phyloP scores from a whole-genome alignment of 2,329 filamentous ascomycete genomes.

The Rhynchosporium secalis region DNA sequence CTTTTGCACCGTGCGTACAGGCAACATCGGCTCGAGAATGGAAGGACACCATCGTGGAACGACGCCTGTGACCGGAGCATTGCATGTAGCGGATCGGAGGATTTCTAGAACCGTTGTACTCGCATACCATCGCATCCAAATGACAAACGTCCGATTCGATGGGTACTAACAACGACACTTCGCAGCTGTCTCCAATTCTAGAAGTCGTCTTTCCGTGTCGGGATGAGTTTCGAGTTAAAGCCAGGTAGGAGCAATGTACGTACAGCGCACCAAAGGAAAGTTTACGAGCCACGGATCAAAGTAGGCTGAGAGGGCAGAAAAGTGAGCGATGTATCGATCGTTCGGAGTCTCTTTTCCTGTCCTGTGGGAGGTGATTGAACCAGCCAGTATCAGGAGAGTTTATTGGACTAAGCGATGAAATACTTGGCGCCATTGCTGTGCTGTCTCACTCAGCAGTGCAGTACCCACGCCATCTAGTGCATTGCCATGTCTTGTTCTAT shows the following conservation, averaged over 20 bases:
- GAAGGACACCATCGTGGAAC: not conserved
- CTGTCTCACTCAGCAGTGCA: slow-evolving; percentile 10
- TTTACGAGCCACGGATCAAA: not conserved
- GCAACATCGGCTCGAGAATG: slow-evolving; percentile 1
- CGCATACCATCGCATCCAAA: not conserved
- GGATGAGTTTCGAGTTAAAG: not conserved
- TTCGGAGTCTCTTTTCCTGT: not conserved
- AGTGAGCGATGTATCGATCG: not conserved
- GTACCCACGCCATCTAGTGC: slow-evolving; percentile 1
- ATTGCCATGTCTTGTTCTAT: not conserved
- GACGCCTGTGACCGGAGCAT: not conserved
- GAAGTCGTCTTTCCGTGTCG: not conserved
- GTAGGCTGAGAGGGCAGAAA: slow-evolving; percentile 6
- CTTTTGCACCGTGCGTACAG: not conserved
- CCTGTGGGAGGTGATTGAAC: not conserved
- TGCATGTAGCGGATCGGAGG: not conserved
- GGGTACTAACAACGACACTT: not conserved
- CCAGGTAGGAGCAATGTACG: slow-evolving; percentile 2
- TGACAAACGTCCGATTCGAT: not conserved
- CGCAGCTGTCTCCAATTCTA: not conserved
- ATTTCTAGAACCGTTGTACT: not conserved
- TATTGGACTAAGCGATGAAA: not conserved
- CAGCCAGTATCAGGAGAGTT: slow-evolving; percentile 4
- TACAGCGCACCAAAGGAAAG: not conserved
- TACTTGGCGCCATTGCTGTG: not conserved